Percentiles rank a stretch among this genome's conserved stretches.
These are phyloP conservation scores for Blastobotrys raffinosifermentans DNA, from an alignment of 1,139 yeast genomes.

Conservation along the genomic window DNA sequence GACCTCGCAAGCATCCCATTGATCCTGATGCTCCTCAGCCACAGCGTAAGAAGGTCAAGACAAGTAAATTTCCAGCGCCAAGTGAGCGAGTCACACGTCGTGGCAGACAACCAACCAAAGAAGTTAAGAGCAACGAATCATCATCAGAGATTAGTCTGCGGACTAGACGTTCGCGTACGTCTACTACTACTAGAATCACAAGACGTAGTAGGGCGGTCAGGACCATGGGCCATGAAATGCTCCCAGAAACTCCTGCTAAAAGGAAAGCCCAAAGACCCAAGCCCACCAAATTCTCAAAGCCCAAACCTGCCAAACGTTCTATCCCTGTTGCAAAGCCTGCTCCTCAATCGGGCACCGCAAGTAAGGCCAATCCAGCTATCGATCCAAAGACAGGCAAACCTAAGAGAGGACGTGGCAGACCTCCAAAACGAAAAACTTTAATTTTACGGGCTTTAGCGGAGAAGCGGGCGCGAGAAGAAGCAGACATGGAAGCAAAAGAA, in stretches of 20 bases:
- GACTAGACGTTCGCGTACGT: too few relatives aligned
- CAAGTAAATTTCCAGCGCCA: too few relatives aligned
- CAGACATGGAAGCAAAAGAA: background rate
- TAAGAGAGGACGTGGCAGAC: conserved; percentile 6
- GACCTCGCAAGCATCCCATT: conserved; percentile 1
- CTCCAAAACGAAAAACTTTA: conserved; percentile 5
- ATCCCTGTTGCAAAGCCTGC: background rate
- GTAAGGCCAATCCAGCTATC: background rate
- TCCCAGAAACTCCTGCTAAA: too few relatives aligned
- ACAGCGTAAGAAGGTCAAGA: too few relatives aligned
- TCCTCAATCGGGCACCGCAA: background rate
- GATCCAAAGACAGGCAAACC: background rate
- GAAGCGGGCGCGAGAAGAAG: background rate
- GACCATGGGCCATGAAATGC: too few relatives aligned
- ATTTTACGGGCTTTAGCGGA: background rate
- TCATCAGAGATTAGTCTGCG: too few relatives aligned
- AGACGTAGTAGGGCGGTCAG: too few relatives aligned
- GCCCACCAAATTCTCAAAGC: background rate
- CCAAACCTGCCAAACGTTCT: background rate
- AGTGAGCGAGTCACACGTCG: too few relatives aligned
- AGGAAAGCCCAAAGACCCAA: background rate
- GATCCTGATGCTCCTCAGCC: too few relatives aligned
- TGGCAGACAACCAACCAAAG: too few relatives aligned
- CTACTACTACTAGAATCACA: too few relatives aligned
- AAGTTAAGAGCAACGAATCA: too few relatives aligned